A percentile compares a stretch with the other conserved stretches of the same genome.
These are phyloP conservation scores for Pythium sukuiense DNA, from an alignment of 352 stramenopile species.

Conservation along the genomic window DNA sequence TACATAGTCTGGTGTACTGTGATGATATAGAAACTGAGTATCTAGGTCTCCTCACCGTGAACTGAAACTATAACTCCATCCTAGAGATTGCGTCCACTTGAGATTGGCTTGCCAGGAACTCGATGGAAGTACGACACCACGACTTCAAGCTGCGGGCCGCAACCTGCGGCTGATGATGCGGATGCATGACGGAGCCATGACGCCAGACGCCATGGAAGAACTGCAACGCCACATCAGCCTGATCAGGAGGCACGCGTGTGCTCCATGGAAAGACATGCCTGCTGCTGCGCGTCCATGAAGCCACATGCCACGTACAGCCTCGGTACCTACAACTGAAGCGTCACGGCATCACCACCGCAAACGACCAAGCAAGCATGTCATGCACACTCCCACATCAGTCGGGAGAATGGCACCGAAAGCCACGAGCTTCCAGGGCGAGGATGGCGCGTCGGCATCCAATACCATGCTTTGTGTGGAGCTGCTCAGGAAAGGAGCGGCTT, in stretches of 20 bases:
- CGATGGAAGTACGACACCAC: not conserved
- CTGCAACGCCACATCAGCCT: not conserved
- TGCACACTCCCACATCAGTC: not conserved
- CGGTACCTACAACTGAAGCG: not conserved
- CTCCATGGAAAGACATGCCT: slow-evolving; percentile 16
- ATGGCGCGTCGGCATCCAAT: not conserved
- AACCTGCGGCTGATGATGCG: not conserved
- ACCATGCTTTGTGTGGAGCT: not conserved
- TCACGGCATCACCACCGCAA: not conserved
- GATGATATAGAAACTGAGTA: not conserved
- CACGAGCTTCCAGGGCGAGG: not conserved
- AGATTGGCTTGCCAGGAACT: not conserved
- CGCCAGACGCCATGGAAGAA: slow-evolving; percentile 26
- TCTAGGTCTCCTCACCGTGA: not conserved
- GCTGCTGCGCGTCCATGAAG: not conserved
- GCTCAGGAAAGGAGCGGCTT: not conserved
- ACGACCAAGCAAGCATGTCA: not conserved
- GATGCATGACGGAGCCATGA: slow-evolving; percentile 2
- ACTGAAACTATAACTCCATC: slow-evolving; percentile 19
- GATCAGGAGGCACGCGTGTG: not conserved
- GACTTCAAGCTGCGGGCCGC: not conserved
- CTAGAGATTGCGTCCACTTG: slow-evolving; percentile 2
- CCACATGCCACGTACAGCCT: not conserved
- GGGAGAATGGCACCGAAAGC: not conserved
- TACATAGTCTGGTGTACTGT: not conserved